Evolutionary conservation across 2,329 filamentous ascomycete species (phyloP).

Genomic region (Trichoderma sp.): DNA sequence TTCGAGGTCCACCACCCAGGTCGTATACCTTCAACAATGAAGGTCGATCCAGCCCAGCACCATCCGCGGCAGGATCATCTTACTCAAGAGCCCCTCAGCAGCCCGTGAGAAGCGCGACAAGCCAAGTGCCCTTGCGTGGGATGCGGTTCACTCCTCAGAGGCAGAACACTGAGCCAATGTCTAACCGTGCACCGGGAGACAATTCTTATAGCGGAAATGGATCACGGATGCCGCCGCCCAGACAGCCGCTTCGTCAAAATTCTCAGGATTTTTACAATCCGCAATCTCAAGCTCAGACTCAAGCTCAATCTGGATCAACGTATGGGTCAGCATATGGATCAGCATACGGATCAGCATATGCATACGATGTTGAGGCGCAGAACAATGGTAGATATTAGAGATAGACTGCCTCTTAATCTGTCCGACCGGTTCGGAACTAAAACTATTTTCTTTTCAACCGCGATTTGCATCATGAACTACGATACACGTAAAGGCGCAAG

Average conservation of each 20-base stretch:
- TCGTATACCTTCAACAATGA: conserved; percentile 2
- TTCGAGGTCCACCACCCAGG: background rate
- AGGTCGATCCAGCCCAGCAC: conserved; percentile 18
- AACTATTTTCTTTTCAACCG: conserved; percentile 3
- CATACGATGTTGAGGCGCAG: conserved; percentile 39
- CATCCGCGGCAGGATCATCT: conserved; percentile 23
- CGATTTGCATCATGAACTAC: conserved; percentile 12
- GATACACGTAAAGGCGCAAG: conserved; percentile 13
- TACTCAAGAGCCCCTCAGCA: conserved; percentile 23
- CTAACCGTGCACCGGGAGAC: conserved; percentile 28
- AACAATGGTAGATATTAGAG: conserved; percentile 30
- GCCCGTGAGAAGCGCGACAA: conserved; percentile 41
- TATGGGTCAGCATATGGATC: background rate
- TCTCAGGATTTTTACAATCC: background rate
- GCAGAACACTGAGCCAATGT: conserved; percentile 45
- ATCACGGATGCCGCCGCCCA: conserved; percentile 28
- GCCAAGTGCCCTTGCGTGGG: conserved; percentile 27
- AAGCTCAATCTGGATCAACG: conserved; percentile 12
- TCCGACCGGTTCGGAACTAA: conserved; percentile 15
- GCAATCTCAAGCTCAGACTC: background rate
- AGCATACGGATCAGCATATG: conserved; percentile 29
- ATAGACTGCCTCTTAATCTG: conserved; percentile 6
- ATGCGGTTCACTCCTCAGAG: conserved; percentile 39
- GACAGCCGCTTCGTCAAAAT: conserved; percentile 4
- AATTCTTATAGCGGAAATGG: conserved; percentile 29